Percentiles rank a stretch among this genome's conserved stretches.
These are phyloP conservation scores for Serendipita indica DNA, from an alignment of 768 basidiomycete genomes.

Conservation along the genomic window DNA sequence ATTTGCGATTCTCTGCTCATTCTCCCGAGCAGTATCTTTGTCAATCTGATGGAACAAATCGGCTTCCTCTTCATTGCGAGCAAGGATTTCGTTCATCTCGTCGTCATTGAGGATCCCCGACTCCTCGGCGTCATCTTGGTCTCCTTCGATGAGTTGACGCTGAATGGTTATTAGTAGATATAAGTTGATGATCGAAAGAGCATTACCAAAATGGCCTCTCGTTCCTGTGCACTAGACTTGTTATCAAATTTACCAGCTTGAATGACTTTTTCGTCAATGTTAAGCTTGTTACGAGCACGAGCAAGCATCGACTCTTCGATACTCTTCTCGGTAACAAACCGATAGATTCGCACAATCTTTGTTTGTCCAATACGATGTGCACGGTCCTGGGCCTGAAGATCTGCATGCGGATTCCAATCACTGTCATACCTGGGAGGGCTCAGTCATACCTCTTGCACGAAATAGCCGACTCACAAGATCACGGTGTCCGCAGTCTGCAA, in stretches of 20 bases:
- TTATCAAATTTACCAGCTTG: conserved; percentile 99
- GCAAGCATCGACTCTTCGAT: conserved; percentile 98
- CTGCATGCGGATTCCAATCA: conserved; percentile 89
- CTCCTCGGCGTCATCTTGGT: conserved; percentile 81
- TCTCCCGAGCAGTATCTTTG: conserved; percentile 45
- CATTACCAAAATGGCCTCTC: conserved; percentile 77
- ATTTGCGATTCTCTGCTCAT: conserved; percentile 58
- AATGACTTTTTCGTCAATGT: conserved; percentile 98
- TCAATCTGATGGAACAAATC: conserved; percentile 74
- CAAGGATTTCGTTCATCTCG: conserved; percentile 84
- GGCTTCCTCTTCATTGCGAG: conserved; percentile 68
- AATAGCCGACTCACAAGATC: conserved; percentile 52
- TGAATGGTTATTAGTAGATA: conserved; percentile 21
- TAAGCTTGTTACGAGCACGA: conserved; percentile 87
- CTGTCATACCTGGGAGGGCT: conserved; percentile 24
- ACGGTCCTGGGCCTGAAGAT: conserved; percentile 98
- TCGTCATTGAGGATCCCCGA: conserved; percentile 88
- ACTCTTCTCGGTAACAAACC: conserved; percentile 95
- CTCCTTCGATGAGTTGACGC: conserved; percentile 83
- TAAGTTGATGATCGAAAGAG: conserved; percentile 5
- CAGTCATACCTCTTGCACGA: conserved; percentile 2
- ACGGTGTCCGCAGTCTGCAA: conserved; percentile 94
- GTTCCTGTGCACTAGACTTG: conserved; percentile 94
- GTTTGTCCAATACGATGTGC: conserved; percentile 99
- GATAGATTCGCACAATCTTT: conserved; percentile 88